A percentile compares a stretch with the other conserved stretches of the same genome.
Evolutionary conservation across 2,329 filamentous ascomycete genomes (phyloP).

Genomic region (Hirsutella minnesotensis): DNA sequence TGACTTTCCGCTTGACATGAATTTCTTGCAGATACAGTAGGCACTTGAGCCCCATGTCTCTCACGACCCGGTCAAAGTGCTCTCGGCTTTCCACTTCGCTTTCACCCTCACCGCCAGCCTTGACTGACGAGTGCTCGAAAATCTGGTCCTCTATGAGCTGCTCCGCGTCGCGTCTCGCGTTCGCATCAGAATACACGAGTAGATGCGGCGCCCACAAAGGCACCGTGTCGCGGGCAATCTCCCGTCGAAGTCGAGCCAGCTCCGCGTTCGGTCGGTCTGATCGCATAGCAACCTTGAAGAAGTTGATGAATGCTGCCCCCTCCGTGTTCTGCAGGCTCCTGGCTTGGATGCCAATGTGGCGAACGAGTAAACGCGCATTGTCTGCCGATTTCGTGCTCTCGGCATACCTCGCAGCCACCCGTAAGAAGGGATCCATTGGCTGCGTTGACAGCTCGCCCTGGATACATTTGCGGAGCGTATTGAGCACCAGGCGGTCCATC

Average conservation of each 20-base stretch:
- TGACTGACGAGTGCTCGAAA: constrained; percentile 20
- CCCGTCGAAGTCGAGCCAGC: constrained; percentile 9
- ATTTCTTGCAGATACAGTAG: constrained; percentile 34
- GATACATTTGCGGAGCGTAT: constrained; percentile 42
- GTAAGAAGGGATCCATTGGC: constrained; percentile 42
- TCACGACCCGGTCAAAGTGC: constrained; percentile 14
- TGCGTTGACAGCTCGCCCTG: constrained; percentile 29
- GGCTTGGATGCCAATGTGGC: constrained; percentile 32
- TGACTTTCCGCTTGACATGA: constrained; percentile 27
- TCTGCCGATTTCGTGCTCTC: constrained; percentile 22
- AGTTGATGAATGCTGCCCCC: constrained; percentile 35
- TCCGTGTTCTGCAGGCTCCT: constrained; percentile 33
- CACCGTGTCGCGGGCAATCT: constrained; percentile 13
- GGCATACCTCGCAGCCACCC: constrained; percentile 44
- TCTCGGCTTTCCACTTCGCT: constrained; percentile 9
- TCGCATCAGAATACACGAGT: constrained; percentile 32
- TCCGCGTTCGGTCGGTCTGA: constrained; percentile 16
- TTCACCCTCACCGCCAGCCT: constrained; percentile 13
- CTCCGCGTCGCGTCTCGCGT: constrained; percentile 29
- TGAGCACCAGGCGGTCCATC: constrained; percentile 39
- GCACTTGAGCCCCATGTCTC: constrained; percentile 31
- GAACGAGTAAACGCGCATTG: constrained; percentile 25
- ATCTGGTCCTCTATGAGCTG: constrained; percentile 31
- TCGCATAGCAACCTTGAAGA: constrained; percentile 20
- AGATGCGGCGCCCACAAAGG: constrained; percentile 40